Percentiles rank a stretch among this genome's conserved stretches.
Conservation (phyloP, 179 eudicot genomes). For the Nepenthes alata region DNA sequence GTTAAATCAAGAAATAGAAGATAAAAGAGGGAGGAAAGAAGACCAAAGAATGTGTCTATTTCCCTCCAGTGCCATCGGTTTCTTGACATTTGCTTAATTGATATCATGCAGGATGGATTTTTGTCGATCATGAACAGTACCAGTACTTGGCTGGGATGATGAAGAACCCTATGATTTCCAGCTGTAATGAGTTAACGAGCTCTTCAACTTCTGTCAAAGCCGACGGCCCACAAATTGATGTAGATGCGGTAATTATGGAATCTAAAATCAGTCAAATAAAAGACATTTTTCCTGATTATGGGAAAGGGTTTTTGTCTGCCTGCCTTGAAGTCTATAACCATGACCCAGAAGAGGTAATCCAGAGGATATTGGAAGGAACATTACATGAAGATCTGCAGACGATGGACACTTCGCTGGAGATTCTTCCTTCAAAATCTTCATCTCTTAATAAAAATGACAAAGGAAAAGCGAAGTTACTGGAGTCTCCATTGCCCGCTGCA, state of each 20-base stretch:
- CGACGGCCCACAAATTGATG: conserved; percentile 36
- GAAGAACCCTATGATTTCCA: conserved; percentile 27
- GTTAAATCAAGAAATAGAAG: no score
- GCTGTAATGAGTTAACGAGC: conserved; percentile 12
- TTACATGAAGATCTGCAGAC: conserved; percentile 68
- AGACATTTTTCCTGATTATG: conserved; percentile 89
- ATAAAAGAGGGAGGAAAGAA: no score
- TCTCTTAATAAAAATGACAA: conserved; percentile 37
- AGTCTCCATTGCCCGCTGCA: conserved; percentile 19
- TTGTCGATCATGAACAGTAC: conserved; percentile 58
- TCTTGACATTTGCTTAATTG: background rate
- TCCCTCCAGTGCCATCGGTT: no score
- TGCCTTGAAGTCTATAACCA: conserved; percentile 88
- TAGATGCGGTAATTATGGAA: conserved; percentile 57
- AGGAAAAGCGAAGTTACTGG: conserved; percentile 70
- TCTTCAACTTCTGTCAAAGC: conserved; percentile 18
- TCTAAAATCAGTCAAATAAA: conserved; percentile 90
- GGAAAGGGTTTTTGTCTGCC: conserved; percentile 73
- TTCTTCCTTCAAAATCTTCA: conserved; percentile 40
- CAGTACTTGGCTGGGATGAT: conserved; percentile 45
- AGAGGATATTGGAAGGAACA: conserved; percentile 79
- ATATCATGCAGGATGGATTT: conserved; percentile 61
- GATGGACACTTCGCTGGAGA: conserved; percentile 51
- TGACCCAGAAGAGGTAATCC: conserved; percentile 85
- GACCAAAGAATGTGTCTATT: no score